These are phyloP conservation scores for Boletus edulis DNA, from an alignment of 768 basidiomycete species.

Conservation along the genomic window DNA sequence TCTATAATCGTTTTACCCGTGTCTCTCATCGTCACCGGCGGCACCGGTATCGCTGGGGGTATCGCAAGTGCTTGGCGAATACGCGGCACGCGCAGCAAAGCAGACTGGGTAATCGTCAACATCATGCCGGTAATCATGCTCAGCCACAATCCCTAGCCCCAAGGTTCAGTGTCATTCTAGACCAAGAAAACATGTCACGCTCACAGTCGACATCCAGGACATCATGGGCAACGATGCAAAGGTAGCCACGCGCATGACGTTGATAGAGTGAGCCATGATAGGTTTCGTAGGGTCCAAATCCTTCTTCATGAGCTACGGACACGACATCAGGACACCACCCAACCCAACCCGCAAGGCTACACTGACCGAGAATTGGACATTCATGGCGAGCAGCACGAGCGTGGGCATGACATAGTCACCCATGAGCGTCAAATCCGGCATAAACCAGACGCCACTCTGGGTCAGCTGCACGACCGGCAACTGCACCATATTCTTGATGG, in stretches of 20 bases:
- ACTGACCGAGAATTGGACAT: conserved; percentile 68
- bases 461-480: conserved; percentile 73
- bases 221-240: conserved; percentile 51
- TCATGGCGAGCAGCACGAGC: conserved; percentile 54
- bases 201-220: conserved; percentile 62
- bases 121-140: conserved; percentile 54
- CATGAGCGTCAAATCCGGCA: conserved; percentile 81
- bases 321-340: not conserved
- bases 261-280: conserved; percentile 65
- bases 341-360: not conserved
- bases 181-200: conserved; percentile 23
- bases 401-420: conserved; percentile 75
- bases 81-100: conserved; percentile 39
- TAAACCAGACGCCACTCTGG: conserved; percentile 68
- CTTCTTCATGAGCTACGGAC: conserved; percentile 43
- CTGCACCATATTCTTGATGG: conserved; percentile 65
- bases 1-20: conserved; percentile 19
- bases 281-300: conserved; percentile 53
- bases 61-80: conserved; percentile 41
- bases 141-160: conserved; percentile 51
- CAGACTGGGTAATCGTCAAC: conserved; percentile 46
- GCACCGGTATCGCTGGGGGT: conserved; percentile 14
- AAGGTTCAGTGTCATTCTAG: not conserved
- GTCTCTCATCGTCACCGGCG: conserved; percentile 30
- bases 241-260: conserved; percentile 59